Conservation (phyloP, 2,329 filamentous ascomycete species). For the Paracoccidioides brasiliensis region DNA sequence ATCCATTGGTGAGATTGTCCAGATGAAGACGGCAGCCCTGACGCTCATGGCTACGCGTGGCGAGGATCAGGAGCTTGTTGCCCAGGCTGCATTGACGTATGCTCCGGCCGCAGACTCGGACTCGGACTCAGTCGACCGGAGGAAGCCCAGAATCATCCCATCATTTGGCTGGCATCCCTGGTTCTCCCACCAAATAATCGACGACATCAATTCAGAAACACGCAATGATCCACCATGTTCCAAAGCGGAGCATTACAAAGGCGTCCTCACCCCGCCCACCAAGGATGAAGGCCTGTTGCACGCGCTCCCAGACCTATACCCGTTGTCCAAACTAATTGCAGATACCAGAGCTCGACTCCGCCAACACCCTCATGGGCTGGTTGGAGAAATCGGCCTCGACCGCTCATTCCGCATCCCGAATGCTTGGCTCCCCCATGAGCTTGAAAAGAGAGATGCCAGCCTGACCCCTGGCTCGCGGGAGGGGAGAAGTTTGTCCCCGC, state of each 20-base stretch:
- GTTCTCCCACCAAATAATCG: constrained; percentile 51
- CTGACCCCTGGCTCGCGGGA: constrained; percentile 49
- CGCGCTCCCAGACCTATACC: constrained; percentile 40
- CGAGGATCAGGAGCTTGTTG: constrained; percentile 49
- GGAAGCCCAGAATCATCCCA: constrained; percentile 35
- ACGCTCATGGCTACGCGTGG: constrained; percentile 51
- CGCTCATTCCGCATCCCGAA: constrained; percentile 48
- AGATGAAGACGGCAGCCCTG: constrained; percentile 45
- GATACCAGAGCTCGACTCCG: constrained; percentile 38
- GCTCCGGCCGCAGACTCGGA: not conserved
- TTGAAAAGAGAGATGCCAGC: constrained; percentile 11
- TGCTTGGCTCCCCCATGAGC: constrained; percentile 29
- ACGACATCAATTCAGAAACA: constrained; percentile 25
- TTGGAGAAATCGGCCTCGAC: constrained; percentile 52
- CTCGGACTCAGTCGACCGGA: constrained; percentile 10
- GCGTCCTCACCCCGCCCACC: constrained; percentile 31
- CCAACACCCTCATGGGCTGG: constrained; percentile 41
- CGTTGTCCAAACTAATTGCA: constrained; percentile 39
- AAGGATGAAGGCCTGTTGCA: constrained; percentile 38
- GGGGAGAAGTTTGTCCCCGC: constrained; percentile 44
- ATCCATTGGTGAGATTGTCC: constrained; percentile 39
- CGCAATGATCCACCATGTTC: not conserved
- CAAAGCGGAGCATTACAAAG: constrained; percentile 40
- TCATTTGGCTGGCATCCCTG: constrained; percentile 58
- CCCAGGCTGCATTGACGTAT: constrained; percentile 7